A percentile compares a stretch with the other conserved stretches of the same genome.
phyloP scores from a whole-genome alignment of 2,329 filamentous ascomycete genomes.

The Claviceps sorghi region DNA sequence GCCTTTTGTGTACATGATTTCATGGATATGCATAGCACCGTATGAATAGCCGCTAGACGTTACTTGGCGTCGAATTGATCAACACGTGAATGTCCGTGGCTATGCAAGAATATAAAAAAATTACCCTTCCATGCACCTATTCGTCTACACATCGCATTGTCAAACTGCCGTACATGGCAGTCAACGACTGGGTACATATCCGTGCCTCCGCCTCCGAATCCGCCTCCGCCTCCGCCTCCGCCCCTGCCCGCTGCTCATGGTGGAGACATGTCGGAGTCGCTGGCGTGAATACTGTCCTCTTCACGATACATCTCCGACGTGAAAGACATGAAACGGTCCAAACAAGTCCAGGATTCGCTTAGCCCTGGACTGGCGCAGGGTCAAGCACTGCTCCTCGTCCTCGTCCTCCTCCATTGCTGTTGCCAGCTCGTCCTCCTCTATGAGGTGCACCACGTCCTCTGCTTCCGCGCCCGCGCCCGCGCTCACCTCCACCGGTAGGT shows the following conservation, averaged over 20 bases:
- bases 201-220: too few relatives aligned
- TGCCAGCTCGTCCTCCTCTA: slow-evolving; percentile 22
- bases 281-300: not conserved
- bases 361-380: slow-evolving; percentile 5
- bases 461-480: slow-evolving; percentile 25
- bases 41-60: too few relatives aligned
- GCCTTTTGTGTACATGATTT: too few relatives aligned
- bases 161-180: not conserved
- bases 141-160: not conserved
- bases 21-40: too few relatives aligned
- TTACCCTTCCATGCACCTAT: not conserved
- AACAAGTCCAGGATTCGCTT: not conserved
- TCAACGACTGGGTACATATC: not conserved
- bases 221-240: too few relatives aligned
- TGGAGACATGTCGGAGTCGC: not conserved
- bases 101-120: not conserved
- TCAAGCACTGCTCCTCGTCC: too few relatives aligned
- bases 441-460: slow-evolving; percentile 22
- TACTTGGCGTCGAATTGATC: not conserved
- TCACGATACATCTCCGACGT: not conserved
- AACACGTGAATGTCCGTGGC: not conserved
- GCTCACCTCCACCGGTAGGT: slow-evolving; percentile 20
- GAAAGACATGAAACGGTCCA: not conserved
- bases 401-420: slow-evolving; percentile 6
- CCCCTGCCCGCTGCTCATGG: not conserved